Evolutionary conservation across 495 filamentous ascomycete genomes (phyloP), one percentile per base, ranked within the genome.

Genomic region (Aspergillus egyptiacus): DNA sequence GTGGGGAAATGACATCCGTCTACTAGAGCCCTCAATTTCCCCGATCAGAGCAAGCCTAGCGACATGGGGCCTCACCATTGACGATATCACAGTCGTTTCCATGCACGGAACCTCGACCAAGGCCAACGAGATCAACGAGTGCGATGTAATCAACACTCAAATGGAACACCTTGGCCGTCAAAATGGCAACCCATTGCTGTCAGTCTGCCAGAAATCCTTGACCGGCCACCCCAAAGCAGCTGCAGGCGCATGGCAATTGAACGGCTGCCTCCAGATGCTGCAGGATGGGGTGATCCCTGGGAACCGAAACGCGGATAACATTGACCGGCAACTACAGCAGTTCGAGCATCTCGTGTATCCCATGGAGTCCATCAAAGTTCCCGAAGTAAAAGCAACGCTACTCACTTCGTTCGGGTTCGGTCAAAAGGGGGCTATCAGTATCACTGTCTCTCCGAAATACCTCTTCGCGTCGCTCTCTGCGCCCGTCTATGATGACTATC

Each of bases 61-160:
- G 27, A 96, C 91, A 9, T 99, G 93, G 93, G 89, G 89, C 56
- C 79, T 99, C 28, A 95, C 90, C 2, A 87, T 99, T 55, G 94
- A 99, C 63, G 94, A 99, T 59, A 80, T 99, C 37, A 83, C 69
- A 46, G 89, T 97, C 25, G 91, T 89, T 3, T 97, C 93, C 14
- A 97, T 97, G 85, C 93, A 99, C 69, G 93, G 93, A 51, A 99
- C 93, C 31, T 96, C 91, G 14, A 99, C 93, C 30, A 89, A 91
- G 51, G 94, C 94, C 47, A 99, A 99, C 61, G 93, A 99, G 72
- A 94, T 96, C 83, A 99, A 99, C 65, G 93, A 99, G 67, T 95
- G 90, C 25, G 89, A 91, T 42, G 91, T 95, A 60, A 84, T 99
- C 57, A 95, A 93, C 76, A 86, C 94, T 63, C 94, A 97, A 72